Percentiles rank a stretch among this genome's conserved stretches.
Conservation (phyloP, 345 rosid genomes). For the Boechera stricta region DNA sequence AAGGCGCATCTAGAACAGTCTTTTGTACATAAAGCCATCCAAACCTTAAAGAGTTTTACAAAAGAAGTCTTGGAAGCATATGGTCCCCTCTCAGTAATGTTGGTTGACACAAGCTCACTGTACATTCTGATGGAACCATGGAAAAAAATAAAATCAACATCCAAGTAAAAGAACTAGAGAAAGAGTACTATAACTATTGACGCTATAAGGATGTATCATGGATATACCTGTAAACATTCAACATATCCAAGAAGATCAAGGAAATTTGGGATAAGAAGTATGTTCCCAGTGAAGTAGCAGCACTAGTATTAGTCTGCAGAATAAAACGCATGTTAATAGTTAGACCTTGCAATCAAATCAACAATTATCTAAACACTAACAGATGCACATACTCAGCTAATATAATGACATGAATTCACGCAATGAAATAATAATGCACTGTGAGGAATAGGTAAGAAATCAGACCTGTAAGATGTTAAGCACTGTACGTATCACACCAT, state of each 20-base stretch:
- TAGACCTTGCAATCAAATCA: constrained; percentile 6
- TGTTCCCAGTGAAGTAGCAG: constrained; percentile 90
- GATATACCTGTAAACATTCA: constrained; percentile 90
- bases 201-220: constrained; percentile 2
- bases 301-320: constrained; percentile 98
- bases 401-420: constrained; percentile 14
- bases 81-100: constrained; percentile 93
- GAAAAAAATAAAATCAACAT: constrained; percentile 2
- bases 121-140: constrained; percentile 81
- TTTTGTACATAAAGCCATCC: constrained; percentile 33
- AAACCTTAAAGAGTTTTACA: constrained; percentile 89
- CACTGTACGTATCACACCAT: constrained; percentile 83
- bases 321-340: constrained; percentile 31
- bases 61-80: constrained; percentile 86
- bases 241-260: constrained; percentile 95
- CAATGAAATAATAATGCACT: constrained; percentile 1
- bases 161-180: constrained; percentile 18
- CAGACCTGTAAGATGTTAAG: constrained; percentile 93
- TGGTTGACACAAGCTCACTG: constrained; percentile 96
- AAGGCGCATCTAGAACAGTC: background rate
- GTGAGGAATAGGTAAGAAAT: constrained; percentile 17
- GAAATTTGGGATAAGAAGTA: constrained; percentile 89
- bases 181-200: background rate
- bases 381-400: constrained; percentile 32
- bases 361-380: constrained; percentile 20